phyloP scores from a whole-genome alignment of 768 basidiomycete species.

The Termitomyces sp. region DNA sequence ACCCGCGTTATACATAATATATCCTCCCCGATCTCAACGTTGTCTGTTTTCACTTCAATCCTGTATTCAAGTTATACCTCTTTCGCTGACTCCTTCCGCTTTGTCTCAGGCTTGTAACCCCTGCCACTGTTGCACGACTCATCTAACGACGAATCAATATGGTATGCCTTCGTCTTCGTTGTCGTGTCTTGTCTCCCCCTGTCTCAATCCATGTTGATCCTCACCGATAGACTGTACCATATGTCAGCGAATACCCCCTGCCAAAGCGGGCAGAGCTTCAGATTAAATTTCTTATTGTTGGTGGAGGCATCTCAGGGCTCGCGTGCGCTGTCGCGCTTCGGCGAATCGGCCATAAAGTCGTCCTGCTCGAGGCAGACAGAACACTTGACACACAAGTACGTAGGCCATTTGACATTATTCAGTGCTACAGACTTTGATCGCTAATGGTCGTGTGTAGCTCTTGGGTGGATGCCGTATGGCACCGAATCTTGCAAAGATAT shows the following conservation, averaged over 20 bases:
- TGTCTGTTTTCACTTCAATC: background rate
- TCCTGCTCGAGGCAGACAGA: conserved; percentile 42
- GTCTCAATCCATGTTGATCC: background rate
- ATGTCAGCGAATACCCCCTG: background rate
- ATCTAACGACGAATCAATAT: conserved; percentile 1
- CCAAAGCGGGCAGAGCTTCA: conserved; percentile 21
- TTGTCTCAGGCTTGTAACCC: background rate
- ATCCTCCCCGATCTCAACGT: background rate
- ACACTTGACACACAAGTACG: conserved; percentile 15
- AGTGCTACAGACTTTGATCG: background rate
- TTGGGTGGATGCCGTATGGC: conserved; percentile 31
- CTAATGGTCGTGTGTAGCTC: conserved; percentile 12
- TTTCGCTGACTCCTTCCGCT: background rate
- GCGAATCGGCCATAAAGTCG: conserved; percentile 52
- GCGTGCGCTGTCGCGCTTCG: conserved; percentile 51
- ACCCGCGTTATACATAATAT: background rate
- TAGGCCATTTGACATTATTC: background rate
- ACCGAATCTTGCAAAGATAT: conserved; percentile 55
- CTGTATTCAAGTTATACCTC: background rate
- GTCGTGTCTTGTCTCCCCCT: background rate
- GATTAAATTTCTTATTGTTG: conserved; percentile 34
- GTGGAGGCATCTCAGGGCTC: conserved; percentile 49
- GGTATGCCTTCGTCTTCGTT: background rate
- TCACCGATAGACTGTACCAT: background rate
- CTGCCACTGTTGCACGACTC: background rate